Conservation (phyloP, 257 asterid species). For the Ligustrum vulgare region DNA sequence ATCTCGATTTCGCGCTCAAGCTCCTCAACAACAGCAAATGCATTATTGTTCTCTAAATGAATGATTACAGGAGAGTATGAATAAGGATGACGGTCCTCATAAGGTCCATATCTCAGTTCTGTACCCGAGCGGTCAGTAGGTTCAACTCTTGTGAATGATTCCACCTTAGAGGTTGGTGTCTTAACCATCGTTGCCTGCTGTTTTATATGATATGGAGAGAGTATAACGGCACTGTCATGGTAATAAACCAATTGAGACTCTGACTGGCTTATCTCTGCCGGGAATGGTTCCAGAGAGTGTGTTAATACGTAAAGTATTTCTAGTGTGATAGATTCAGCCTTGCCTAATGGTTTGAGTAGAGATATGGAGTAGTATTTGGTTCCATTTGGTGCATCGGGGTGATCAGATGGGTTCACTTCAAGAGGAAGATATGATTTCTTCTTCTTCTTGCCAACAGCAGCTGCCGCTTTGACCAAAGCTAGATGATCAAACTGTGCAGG, state of each 20-base stretch:
- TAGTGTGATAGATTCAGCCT: constrained; percentile 63
- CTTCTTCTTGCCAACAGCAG: constrained; percentile 69
- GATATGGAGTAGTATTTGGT: constrained; percentile 58
- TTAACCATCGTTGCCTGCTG: constrained; percentile 79
- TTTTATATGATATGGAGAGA: constrained; percentile 77
- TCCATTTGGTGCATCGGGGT: constrained; percentile 72
- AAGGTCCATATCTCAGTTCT: constrained; percentile 90
- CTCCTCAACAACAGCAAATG: constrained; percentile 98
- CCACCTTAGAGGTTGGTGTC: constrained; percentile 71
- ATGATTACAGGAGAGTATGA: constrained; percentile 66
- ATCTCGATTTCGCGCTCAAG: constrained; percentile 97
- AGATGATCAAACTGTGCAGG: constrained; percentile 72
- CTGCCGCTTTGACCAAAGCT: constrained; percentile 79
- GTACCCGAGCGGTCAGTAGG: constrained; percentile 66
- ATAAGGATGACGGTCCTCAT: constrained; percentile 56
- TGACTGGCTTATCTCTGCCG: constrained; percentile 81
- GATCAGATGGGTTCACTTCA: constrained; percentile 58
- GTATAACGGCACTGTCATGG: constrained; percentile 84
- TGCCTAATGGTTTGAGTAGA: constrained; percentile 56
- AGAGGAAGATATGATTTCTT: constrained; percentile 73
- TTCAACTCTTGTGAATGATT: constrained; percentile 83
- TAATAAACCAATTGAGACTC: constrained; percentile 92
- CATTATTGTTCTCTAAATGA: constrained; percentile 88
- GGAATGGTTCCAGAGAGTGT: constrained; percentile 93
- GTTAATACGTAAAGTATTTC: constrained; percentile 74